A percentile compares a stretch with the other conserved stretches of the same genome.
These are phyloP conservation scores for Aspergillus neoniger DNA, from an alignment of 2,329 filamentous ascomycete genomes.

Conservation along the genomic window DNA sequence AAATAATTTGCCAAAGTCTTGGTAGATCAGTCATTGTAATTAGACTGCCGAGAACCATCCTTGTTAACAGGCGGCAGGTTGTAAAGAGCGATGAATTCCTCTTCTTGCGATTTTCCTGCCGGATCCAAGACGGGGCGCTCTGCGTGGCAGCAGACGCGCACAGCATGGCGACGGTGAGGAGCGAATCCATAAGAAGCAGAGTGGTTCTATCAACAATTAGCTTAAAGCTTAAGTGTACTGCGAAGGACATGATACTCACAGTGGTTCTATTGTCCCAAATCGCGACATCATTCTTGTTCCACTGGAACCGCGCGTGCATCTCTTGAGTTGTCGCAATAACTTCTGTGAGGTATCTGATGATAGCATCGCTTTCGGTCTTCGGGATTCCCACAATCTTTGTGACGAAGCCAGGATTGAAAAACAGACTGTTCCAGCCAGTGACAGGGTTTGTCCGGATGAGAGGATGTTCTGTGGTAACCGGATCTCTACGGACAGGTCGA, in stretches of 20 bases:
- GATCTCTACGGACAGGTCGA: conserved; percentile 55
- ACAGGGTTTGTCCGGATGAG: conserved; percentile 62
- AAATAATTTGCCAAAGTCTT: not conserved
- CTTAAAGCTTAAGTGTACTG: not conserved
- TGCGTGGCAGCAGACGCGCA: conserved; percentile 51
- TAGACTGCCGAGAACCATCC: conserved; percentile 57
- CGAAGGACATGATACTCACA: conserved; percentile 37
- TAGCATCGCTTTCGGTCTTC: conserved; percentile 56
- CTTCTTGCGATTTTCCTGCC: conserved; percentile 55
- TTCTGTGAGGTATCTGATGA: conserved; percentile 56
- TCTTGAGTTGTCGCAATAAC: conserved; percentile 63
- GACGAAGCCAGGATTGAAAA: conserved; percentile 61
- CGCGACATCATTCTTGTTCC: conserved; percentile 65
- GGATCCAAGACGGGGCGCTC: conserved; percentile 51
- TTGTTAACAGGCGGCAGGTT: conserved; percentile 56
- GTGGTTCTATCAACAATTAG: conserved; percentile 47
- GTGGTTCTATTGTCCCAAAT: conserved; percentile 68
- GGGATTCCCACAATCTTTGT: conserved; percentile 61
- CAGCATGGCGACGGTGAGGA: conserved; percentile 58
- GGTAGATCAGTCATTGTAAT: conserved; percentile 55
- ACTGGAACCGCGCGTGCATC: conserved; percentile 67
- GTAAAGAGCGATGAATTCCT: conserved; percentile 52
- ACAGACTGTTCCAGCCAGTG: conserved; percentile 63
- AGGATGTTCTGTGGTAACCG: conserved; percentile 58
- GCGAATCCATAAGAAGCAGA: conserved; percentile 59